These are phyloP conservation scores for Extremus antarcticus DNA, from an alignment of 495 filamentous ascomycete species.

Conservation along the genomic window DNA sequence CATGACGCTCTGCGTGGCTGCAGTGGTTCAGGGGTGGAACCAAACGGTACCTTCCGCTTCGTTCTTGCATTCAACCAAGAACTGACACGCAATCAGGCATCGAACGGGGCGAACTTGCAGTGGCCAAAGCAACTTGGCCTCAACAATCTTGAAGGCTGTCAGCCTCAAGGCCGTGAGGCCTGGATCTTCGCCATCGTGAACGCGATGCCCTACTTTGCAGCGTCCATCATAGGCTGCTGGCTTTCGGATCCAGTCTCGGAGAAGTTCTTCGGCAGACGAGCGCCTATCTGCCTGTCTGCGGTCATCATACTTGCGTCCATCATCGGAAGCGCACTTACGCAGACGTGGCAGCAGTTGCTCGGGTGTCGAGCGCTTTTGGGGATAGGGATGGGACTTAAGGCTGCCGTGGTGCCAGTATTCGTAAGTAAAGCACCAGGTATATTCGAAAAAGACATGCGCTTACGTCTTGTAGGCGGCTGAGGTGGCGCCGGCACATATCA, in stretches of 20 bases:
- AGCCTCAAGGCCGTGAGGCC: not conserved
- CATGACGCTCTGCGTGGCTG: conserved; percentile 57
- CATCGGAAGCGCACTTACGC: conserved; percentile 27
- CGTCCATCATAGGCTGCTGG: conserved; percentile 9
- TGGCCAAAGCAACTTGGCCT: conserved; percentile 13
- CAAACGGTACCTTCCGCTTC: conserved; percentile 30
- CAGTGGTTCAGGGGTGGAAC: conserved; percentile 46
- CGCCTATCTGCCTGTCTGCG: conserved; percentile 6
- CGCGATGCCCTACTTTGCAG: not conserved
- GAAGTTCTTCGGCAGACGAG: conserved; percentile 9
- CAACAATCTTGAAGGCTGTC: conserved; percentile 1
- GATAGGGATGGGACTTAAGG: conserved; percentile 21
- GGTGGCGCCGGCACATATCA: conserved; percentile 58
- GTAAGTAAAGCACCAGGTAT: conserved; percentile 16
- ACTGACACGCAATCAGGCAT: not conserved
- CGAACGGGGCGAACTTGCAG: conserved; percentile 5
- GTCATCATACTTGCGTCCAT: conserved; percentile 6
- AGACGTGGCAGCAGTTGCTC: conserved; percentile 44
- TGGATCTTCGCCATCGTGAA: not conserved
- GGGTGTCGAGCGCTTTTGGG: conserved; percentile 41
- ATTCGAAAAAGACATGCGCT: not conserved
- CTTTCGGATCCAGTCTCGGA: conserved; percentile 9
- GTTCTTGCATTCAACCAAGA: not conserved
- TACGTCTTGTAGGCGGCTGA: conserved; percentile 51
- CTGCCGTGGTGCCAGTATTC: conserved; percentile 53